phyloP scores from a whole-genome alignment of 2,329 filamentous ascomycete genomes.

The Fusarium nygamai region DNA sequence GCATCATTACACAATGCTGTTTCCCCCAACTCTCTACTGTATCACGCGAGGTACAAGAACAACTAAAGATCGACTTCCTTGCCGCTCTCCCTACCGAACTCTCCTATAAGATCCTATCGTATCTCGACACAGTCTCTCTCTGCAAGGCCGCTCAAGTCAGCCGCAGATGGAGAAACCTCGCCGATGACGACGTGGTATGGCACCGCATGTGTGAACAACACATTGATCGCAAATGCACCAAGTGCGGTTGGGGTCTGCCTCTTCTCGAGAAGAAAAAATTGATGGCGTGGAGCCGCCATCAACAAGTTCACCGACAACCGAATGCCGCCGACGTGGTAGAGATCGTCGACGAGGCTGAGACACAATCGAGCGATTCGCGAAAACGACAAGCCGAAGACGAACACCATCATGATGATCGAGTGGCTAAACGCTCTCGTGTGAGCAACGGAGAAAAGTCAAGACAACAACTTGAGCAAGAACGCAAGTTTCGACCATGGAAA shows the following conservation, averaged over 20 bases:
- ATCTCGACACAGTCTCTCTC: constrained; percentile 90
- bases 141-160: constrained; percentile 98
- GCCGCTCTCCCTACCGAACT: constrained; percentile 88
- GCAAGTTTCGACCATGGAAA: constrained; percentile 81
- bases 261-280: constrained; percentile 88
- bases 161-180: constrained; percentile 83
- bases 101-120: constrained; percentile 91
- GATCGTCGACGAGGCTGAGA: constrained; percentile 38
- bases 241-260: constrained; percentile 95
- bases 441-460: constrained; percentile 40
- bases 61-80: constrained; percentile 97
- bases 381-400: constrained; percentile 49
- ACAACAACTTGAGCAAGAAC: constrained; percentile 54
- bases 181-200: constrained; percentile 99
- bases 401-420: constrained; percentile 36
- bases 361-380: constrained; percentile 41
- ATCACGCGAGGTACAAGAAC: constrained; percentile 87
- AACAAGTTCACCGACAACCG: constrained; percentile 66
- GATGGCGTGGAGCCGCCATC: constrained; percentile 86
- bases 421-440: constrained; percentile 49
- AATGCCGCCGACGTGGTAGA: constrained; percentile 38
- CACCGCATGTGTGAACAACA: constrained; percentile 97
- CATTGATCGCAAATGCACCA: constrained; percentile 91
- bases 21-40: constrained; percentile 96
- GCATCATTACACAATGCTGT: constrained; percentile 95